phyloP scores from a whole-genome alignment of 345 rosid species.

The Firmiana major region DNA sequence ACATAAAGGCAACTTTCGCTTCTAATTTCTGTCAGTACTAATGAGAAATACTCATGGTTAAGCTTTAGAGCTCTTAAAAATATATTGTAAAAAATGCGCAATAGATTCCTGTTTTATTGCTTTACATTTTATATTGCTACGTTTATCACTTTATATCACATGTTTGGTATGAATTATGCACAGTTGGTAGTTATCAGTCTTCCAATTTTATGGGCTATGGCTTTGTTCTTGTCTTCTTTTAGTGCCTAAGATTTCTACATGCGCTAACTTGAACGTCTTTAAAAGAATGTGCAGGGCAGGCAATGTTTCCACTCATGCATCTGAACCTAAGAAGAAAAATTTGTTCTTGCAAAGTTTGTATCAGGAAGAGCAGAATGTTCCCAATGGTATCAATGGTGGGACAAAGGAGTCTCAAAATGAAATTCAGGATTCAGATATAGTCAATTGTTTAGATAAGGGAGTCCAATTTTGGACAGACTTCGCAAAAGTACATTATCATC shows the following conservation, averaged over 20 bases:
- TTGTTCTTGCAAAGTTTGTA: conserved; percentile 74
- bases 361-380: conserved; percentile 45
- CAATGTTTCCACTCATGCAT: conserved; percentile 49
- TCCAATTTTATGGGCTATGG: background rate
- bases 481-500: conserved; percentile 88
- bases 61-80: background rate
- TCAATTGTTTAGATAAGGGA: conserved; percentile 54
- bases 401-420: conserved; percentile 32
- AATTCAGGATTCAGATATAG: conserved; percentile 67
- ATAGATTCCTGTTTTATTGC: background rate
- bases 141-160: background rate
- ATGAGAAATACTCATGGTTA: background rate
- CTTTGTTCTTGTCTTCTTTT: background rate
- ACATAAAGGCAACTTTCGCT: background rate
- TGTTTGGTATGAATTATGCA: background rate
- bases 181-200: background rate
- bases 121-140: background rate
- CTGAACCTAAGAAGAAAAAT: conserved; percentile 60
- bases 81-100: background rate
- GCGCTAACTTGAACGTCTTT: conserved; percentile 10
- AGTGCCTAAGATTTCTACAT: background rate
- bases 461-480: conserved; percentile 91
- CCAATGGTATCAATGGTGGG: conserved; percentile 19
- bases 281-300: conserved; percentile 56
- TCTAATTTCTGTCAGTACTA: background rate